Evolutionary conservation across 345 rosid genomes (phyloP), one percentile per base, ranked within the genome.

Genomic region (Abelmoschus esculentus): DNA sequence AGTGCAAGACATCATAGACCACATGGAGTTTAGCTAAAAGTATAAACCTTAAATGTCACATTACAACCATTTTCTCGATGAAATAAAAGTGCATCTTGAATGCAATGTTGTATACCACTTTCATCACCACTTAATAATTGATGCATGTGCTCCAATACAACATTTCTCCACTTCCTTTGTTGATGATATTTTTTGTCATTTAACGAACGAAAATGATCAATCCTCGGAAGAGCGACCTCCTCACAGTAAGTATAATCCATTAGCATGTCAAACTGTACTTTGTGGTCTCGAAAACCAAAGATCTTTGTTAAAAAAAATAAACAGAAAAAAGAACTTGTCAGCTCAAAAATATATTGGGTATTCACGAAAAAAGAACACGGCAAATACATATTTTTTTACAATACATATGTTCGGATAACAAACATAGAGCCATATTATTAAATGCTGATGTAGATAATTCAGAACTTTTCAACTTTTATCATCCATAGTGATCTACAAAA

Each of bases 71-170:
- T 70, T 62, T 60, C 77, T 26, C 71, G 71, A 74, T 67, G 70
- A 68, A 73, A 67, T 22, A 66, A 58, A 74, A 81, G 81, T 22
- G 85, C 84, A 73, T 84, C 85, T 49, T 46, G 78, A 60, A 89
- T 76, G 77, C 89, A 85, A 58, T 73, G 56, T 58, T 64, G 74
- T 59, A 89, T 59, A 67, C 89, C 87, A 56, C 85, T 81, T n/a
- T 79, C 81, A 14, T 78, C 84, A 58, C 79, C 80, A 65, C 40
- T 76, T 54, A 84, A 64, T 53, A 87, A 85, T 69, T 73, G 81
- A 76, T 66, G 77, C 72, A 85, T 75, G 67, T 74, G 76, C 74
- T 80, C 79, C 71, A 87, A 75, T 34, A 89, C 70, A 75, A 80
- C 70, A 55, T 71, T 79, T 74, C 86, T 82, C 61, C 80, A 78